Conservation (phyloP, 2,329 filamentous ascomycete species). For the Penicillium sp. region DNA sequence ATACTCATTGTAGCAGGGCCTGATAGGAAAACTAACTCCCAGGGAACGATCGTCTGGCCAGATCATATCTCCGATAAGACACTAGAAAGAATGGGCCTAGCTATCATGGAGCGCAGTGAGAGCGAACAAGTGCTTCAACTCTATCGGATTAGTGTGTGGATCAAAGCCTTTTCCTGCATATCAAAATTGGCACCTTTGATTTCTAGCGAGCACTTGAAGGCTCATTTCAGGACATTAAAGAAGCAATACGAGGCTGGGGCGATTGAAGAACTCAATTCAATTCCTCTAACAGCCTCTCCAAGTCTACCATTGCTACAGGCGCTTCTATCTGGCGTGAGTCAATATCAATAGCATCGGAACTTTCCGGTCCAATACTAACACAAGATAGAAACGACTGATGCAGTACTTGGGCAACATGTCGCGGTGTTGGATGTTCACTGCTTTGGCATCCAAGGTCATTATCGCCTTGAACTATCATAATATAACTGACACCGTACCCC, state of each 20-base stretch:
- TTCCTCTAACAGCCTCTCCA: conserved; percentile 28
- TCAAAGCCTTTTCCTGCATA: conserved; percentile 30
- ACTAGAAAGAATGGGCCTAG: conserved; percentile 33
- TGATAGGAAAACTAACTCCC: conserved; percentile 29
- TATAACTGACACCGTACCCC: conserved; percentile 26
- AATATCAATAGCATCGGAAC: too few relatives aligned
- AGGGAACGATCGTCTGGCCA: conserved; percentile 30
- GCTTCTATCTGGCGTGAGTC: conserved; percentile 30
- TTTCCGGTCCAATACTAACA: neutral
- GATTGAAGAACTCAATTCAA: conserved; percentile 26
- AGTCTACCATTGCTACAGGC: conserved; percentile 32
- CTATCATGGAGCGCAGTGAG: conserved; percentile 31
- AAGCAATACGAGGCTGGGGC: conserved; percentile 30
- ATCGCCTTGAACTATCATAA: conserved; percentile 35
- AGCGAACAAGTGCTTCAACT: conserved; percentile 27
- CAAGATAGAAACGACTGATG: conserved; percentile 28
- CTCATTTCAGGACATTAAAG: conserved; percentile 30
- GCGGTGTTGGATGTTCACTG: conserved; percentile 33
- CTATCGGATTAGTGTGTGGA: conserved; percentile 31
- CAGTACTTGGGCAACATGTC: conserved; percentile 33
- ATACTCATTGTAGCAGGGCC: conserved; percentile 19
- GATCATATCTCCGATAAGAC: conserved; percentile 33
- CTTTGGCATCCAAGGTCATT: conserved; percentile 26
- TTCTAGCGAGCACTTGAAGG: conserved; percentile 24
- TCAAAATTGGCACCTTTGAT: conserved; percentile 29